Evolutionary conservation across 805 yeast genomes (phyloP).

Genomic region (Lachancea cidri): DNA sequence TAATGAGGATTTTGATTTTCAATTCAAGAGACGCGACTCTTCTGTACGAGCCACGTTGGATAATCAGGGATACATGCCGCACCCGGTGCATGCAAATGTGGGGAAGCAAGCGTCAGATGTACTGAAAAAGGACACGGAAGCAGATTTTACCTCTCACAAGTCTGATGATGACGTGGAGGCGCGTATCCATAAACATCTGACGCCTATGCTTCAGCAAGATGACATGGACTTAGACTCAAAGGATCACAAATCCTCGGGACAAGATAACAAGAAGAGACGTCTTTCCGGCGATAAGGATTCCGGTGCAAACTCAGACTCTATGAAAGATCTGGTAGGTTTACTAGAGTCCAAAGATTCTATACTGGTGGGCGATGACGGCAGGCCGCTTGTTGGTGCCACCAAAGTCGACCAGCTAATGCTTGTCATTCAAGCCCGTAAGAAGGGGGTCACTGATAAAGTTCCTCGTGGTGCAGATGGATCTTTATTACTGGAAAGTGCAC

Average conservation of each 20-base stretch:
- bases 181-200: constrained; percentile 6
- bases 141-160: constrained; percentile 4
- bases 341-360: constrained; percentile 8
- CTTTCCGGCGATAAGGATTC: background rate
- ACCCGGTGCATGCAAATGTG: constrained; percentile 14
- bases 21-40: constrained; percentile 30
- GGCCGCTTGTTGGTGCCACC: constrained; percentile 77
- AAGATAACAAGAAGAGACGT: constrained; percentile 1
- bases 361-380: constrained; percentile 44
- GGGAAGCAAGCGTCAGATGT: constrained; percentile 2
- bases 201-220: constrained; percentile 4
- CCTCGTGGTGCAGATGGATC: constrained; percentile 67
- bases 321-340: constrained; percentile 4
- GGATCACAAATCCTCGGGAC: background rate
- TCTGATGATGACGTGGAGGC: constrained; percentile 10
- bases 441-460: constrained; percentile 62
- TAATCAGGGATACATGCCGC: constrained; percentile 14
- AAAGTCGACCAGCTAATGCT: constrained; percentile 89
- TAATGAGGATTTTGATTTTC: constrained; percentile 31
- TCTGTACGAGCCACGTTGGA: constrained; percentile 25
- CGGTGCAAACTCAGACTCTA: constrained; percentile 4
- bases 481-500: constrained; percentile 45
- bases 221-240: constrained; percentile 1
- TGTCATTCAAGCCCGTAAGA: constrained; percentile 81
- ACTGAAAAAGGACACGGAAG: constrained; percentile 3